These are phyloP conservation scores for Clathrus columnatus DNA, from an alignment of 768 basidiomycete genomes.

Conservation along the genomic window DNA sequence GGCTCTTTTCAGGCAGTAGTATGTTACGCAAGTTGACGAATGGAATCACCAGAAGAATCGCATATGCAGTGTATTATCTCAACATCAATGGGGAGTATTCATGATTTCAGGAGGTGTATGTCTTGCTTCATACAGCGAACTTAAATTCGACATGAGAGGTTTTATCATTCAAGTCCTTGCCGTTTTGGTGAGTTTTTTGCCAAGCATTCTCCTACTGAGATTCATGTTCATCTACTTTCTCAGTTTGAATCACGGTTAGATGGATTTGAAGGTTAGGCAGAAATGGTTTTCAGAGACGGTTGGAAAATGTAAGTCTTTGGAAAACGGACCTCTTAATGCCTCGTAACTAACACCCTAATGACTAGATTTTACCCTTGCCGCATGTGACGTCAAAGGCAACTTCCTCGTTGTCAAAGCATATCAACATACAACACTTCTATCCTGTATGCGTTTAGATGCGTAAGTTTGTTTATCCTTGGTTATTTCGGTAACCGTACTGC, in stretches of 20 bases:
- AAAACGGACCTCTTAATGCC: too few relatives aligned
- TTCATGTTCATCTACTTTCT: slow-evolving; percentile 6
- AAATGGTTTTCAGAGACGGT: too few relatives aligned
- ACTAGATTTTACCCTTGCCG: slow-evolving; percentile 70
- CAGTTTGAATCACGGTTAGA: slow-evolving; percentile 90
- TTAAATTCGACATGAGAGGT: slow-evolving; percentile 76
- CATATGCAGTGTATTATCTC: too few relatives aligned
- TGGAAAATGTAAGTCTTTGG: too few relatives aligned
- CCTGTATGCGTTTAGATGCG: slow-evolving; percentile 90
- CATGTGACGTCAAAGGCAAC: slow-evolving; percentile 82
- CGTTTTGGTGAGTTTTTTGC: slow-evolving; percentile 56
- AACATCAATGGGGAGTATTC: too few relatives aligned
- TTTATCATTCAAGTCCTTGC: slow-evolving; percentile 85
- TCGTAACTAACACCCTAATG: too few relatives aligned
- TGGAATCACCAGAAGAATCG: too few relatives aligned
- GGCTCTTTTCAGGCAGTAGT: too few relatives aligned
- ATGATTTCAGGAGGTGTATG: slow-evolving; percentile 91
- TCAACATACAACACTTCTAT: slow-evolving; percentile 78
- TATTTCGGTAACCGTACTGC: too few relatives aligned
- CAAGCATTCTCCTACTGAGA: not conserved
- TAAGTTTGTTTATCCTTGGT: slow-evolving; percentile 33
- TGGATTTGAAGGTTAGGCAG: too few relatives aligned
- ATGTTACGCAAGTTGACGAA: too few relatives aligned
- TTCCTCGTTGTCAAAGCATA: slow-evolving; percentile 84
- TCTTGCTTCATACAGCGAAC: slow-evolving; percentile 82